Conservation (phyloP, 768 basidiomycete species). For the Hygrocybe coccinea region DNA sequence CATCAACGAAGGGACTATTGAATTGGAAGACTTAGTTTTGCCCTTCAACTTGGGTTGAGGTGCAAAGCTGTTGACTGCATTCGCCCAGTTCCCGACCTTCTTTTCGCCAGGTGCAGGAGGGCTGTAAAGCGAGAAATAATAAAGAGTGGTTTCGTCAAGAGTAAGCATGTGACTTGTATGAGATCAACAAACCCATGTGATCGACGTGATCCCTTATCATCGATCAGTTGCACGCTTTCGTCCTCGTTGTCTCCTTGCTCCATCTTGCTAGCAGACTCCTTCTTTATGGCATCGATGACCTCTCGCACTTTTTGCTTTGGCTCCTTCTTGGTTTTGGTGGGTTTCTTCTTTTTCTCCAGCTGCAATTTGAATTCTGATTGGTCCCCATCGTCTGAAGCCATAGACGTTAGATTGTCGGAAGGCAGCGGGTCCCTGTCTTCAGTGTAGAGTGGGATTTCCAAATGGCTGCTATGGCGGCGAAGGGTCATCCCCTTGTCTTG, state of each 20-base stretch:
- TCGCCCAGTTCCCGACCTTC: neutral
- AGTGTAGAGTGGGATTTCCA: neutral
- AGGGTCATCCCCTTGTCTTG: neutral
- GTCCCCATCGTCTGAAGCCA: neutral
- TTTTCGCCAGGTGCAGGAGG: neutral
- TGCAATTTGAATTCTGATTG: neutral
- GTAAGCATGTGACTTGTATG: neutral
- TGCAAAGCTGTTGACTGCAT: neutral
- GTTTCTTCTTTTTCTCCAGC: neutral
- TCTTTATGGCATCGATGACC: neutral
- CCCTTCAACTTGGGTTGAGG: neutral
- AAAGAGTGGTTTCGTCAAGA: neutral
- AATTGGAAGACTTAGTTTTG: neutral
- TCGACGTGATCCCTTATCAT: neutral
- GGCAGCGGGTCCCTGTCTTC: neutral
- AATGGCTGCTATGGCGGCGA: neutral
- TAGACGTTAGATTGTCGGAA: neutral
- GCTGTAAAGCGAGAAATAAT: neutral
- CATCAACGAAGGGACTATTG: neutral
- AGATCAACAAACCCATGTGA: neutral
- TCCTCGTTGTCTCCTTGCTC: neutral
- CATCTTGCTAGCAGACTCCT: neutral
- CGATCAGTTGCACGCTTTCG: neutral
- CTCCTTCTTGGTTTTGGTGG: neutral
- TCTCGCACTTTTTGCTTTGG: neutral